Conservation (phyloP, 257 asterid species). For the Thymus quinquecostatus region DNA sequence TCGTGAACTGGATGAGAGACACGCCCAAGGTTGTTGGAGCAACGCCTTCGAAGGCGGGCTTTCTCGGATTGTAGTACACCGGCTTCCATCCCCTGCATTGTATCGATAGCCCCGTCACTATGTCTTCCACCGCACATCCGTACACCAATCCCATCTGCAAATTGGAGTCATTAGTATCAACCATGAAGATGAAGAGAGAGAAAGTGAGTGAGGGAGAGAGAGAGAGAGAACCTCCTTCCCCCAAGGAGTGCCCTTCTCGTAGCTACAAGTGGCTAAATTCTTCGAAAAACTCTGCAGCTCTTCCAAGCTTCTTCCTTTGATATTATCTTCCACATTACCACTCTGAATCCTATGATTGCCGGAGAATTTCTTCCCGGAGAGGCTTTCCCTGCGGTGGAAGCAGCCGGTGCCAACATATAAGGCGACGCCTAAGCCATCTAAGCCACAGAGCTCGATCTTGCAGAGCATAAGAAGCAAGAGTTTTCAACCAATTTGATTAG, state of each 20-base stretch:
- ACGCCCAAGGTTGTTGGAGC: constrained; percentile 62
- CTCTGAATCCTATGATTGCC: constrained; percentile 30
- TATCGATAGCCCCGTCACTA: constrained; percentile 76
- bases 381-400: constrained; percentile 71
- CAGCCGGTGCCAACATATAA: constrained; percentile 71
- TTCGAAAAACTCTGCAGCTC: constrained; percentile 65
- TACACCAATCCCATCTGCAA: constrained; percentile 79
- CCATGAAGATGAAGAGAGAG: neutral
- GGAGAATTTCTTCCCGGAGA: constrained; percentile 46
- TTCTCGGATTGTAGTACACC: constrained; percentile 59
- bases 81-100: constrained; percentile 94
- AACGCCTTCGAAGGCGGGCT: constrained; percentile 65
- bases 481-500: neutral
- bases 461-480: neutral
- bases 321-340: constrained; percentile 25
- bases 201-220: neutral
- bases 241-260: constrained; percentile 75
- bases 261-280: constrained; percentile 59
- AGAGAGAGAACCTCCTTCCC: constrained; percentile 61
- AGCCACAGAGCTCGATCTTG: constrained; percentile 68
- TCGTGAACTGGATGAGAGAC: constrained; percentile 68
- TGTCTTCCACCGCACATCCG: constrained; percentile 82
- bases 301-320: constrained; percentile 35
- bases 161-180: too few relatives aligned
- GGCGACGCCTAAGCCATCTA: constrained; percentile 60